Conservation (phyloP, 202 grass and related monocot species). For the Schoenoplectus tabernaemontani region DNA sequence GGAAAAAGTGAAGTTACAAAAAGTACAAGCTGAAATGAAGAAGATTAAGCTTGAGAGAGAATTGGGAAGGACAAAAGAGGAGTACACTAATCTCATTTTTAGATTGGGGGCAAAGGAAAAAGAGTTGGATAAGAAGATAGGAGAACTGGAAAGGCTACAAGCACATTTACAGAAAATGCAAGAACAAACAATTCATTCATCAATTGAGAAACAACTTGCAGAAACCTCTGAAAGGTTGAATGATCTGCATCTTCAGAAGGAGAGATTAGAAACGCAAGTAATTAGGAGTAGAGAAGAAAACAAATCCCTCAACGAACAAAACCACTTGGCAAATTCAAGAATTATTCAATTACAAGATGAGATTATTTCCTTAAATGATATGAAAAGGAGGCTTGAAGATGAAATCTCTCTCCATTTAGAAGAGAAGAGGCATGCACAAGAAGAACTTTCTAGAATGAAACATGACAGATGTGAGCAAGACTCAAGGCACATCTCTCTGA, state of each 20-base stretch:
- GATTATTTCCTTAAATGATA: constrained; percentile 72
- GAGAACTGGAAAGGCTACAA: constrained; percentile 62
- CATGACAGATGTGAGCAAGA: constrained; percentile 57
- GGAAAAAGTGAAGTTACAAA: constrained; percentile 41
- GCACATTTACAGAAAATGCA: constrained; percentile 53
- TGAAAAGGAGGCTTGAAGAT: constrained; percentile 52
- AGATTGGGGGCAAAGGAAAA: background rate
- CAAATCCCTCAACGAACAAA: constrained; percentile 55
- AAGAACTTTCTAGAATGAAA: constrained; percentile 65
- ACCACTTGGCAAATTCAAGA: constrained; percentile 43
- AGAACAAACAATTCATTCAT: constrained; percentile 47
- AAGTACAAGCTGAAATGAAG: constrained; percentile 17
- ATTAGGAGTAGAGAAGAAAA: constrained; percentile 64
- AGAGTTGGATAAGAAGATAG: constrained; percentile 54
- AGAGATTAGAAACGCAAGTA: constrained; percentile 51
- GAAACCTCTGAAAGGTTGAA: constrained; percentile 58
- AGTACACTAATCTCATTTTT: constrained; percentile 15
- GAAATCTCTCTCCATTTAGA: constrained; percentile 54
- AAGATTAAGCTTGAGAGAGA: constrained; percentile 41
- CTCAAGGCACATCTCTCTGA: constrained; percentile 47
- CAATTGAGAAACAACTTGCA: constrained; percentile 53
- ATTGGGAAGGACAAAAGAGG: constrained; percentile 54
- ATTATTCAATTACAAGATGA: constrained; percentile 89
- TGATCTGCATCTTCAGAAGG: constrained; percentile 48
- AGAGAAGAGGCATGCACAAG: constrained; percentile 61